phyloP scores from a whole-genome alignment of 225 moss, liverwort and hornwort genomes.

The Ulota crispa region DNA sequence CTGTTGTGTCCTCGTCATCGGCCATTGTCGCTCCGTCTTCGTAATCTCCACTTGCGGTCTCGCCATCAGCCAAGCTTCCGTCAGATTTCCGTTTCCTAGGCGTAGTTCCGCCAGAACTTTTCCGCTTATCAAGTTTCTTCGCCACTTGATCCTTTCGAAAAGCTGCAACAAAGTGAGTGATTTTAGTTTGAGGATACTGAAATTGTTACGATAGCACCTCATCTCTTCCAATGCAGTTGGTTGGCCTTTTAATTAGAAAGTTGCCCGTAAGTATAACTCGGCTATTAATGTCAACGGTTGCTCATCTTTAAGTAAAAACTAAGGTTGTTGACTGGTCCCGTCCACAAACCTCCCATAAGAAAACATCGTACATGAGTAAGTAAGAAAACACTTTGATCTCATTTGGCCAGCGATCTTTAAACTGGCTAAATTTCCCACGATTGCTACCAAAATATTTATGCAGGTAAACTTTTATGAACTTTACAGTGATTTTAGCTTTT shows the following conservation, averaged over 20 bases:
- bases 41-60: conserved; percentile 42
- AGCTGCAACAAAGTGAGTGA: conserved; percentile 27
- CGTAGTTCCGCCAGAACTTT: conserved; percentile 29
- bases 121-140: conserved; percentile 62
- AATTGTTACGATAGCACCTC: not conserved
- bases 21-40: conserved; percentile 40
- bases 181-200: not conserved
- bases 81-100: conserved; percentile 52
- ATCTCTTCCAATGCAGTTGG: not conserved
- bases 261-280: not conserved
- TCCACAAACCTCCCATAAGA: not conserved
- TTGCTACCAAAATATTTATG: no score
- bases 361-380: not conserved
- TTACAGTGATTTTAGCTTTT: no score
- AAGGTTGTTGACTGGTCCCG: not conserved
- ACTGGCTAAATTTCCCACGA: no score
- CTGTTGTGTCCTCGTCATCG: conserved; percentile 51
- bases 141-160: conserved; percentile 61
- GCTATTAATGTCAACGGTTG: not conserved
- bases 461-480: no score
- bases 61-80: conserved; percentile 34
- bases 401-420: no score
- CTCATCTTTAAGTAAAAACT: not conserved
- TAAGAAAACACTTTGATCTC: not conserved
- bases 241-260: not conserved